Percentiles rank a stretch among this genome's conserved stretches.
Evolutionary conservation across 1,139 yeast genomes (phyloP).

Genomic region (Nakaseomyces sp.): DNA sequence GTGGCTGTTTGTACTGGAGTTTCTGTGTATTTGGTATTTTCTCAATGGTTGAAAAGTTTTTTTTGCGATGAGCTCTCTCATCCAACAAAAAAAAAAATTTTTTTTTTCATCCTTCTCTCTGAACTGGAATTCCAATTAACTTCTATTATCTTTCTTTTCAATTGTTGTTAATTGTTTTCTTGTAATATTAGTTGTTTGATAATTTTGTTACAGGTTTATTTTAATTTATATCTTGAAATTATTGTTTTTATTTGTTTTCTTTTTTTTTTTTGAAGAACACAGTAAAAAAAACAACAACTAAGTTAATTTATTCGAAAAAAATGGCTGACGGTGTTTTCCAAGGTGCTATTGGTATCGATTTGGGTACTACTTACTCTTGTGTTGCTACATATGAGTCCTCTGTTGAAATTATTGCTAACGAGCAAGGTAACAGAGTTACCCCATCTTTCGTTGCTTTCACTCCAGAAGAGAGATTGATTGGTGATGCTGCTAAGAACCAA

Average conservation of each 20-base stretch:
- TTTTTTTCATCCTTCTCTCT: neutral
- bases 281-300: neutral
- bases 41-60: neutral
- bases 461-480: conserved; percentile 53
- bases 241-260: too few species aligned
- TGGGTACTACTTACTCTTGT: conserved; percentile 95
- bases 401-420: conserved; percentile 93
- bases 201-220: too few species aligned
- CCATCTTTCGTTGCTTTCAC: conserved; percentile 98
- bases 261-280: neutral
- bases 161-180: too few species aligned
- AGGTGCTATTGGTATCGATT: conserved; percentile 98
- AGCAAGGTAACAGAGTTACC: conserved; percentile 98
- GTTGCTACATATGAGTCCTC: conserved; percentile 85
- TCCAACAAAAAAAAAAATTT: conserved; percentile 2
- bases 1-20: too few species aligned
- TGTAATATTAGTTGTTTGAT: too few species aligned
- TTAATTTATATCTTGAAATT: neutral
- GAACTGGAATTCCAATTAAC: conserved; percentile 14
- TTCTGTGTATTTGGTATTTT: too few species aligned
- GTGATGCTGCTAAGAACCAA: conserved; percentile 86
- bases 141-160: neutral
- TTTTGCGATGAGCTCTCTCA: conserved; percentile 3
- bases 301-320: conserved; percentile 34
- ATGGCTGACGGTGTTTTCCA: conserved; percentile 96